Conservation (phyloP, 2,329 filamentous ascomycete genomes). For the Penicillium sp. region DNA sequence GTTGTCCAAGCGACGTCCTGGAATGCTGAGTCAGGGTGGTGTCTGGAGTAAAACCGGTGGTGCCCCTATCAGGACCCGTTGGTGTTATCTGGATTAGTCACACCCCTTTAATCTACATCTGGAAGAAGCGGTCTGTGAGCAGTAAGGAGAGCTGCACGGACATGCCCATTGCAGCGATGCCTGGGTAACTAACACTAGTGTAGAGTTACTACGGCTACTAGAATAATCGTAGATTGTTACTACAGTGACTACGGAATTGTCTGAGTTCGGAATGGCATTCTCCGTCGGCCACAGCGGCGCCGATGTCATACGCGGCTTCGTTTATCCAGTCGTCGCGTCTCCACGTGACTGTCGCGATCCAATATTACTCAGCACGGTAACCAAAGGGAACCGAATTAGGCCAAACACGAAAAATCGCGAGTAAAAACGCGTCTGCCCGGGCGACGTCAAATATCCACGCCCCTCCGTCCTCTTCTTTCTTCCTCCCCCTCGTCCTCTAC, state of each 20-base stretch:
- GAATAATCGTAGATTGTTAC: background rate
- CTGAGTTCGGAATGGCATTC: conserved; percentile 20
- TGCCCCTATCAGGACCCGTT: too few species aligned
- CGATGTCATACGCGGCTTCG: conserved; percentile 7
- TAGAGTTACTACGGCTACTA: background rate
- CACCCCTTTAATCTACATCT: background rate
- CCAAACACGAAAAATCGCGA: conserved; percentile 39
- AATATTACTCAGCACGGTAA: conserved; percentile 15
- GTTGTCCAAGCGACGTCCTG: too few species aligned
- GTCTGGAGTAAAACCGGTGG: too few species aligned
- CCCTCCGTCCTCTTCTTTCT: conserved; percentile 13
- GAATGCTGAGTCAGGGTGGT: too few species aligned
- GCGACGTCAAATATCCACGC: conserved; percentile 35
- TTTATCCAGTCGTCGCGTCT: conserved; percentile 7
- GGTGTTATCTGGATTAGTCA: background rate
- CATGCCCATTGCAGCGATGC: background rate
- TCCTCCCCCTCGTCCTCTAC: conserved; percentile 7
- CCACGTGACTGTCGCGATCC: conserved; percentile 23
- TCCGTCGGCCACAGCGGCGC: conserved; percentile 7
- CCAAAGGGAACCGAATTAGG: conserved; percentile 27
- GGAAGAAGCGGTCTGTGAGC: background rate
- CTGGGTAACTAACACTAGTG: background rate
- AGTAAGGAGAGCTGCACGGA: conserved; percentile 9
- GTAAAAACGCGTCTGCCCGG: conserved; percentile 32
- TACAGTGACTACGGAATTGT: conserved; percentile 4